Evolutionary conservation across 176 grass and related monocot species (phyloP).

Genomic region (Aegilops longissima): DNA sequence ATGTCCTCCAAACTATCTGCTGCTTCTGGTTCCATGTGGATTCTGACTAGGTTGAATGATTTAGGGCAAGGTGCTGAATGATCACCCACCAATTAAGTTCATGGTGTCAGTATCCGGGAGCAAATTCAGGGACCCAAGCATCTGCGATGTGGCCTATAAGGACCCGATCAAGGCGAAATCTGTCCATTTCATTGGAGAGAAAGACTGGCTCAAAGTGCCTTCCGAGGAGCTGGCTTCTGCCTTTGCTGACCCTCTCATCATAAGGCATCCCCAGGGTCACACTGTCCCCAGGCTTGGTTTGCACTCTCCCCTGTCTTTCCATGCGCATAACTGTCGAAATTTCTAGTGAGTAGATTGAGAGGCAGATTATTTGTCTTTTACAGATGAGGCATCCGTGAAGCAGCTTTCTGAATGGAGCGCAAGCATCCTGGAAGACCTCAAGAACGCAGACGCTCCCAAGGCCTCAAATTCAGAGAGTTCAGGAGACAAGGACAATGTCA

Average conservation of each 20-base stretch:
- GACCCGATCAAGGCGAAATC: slow-evolving; percentile 64
- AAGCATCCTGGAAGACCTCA: slow-evolving; percentile 41
- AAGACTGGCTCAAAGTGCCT: slow-evolving; percentile 94
- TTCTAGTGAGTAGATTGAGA: background rate
- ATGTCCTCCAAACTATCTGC: background rate
- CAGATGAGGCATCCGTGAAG: slow-evolving; percentile 57
- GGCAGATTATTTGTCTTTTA: background rate
- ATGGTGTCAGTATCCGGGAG: slow-evolving; percentile 75
- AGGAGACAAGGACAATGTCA: background rate
- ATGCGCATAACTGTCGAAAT: background rate
- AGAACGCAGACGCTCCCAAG: background rate
- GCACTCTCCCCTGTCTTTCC: slow-evolving; percentile 4
- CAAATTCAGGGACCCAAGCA: slow-evolving; percentile 78
- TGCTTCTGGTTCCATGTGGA: slow-evolving; percentile 10
- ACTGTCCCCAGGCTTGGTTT: slow-evolving; percentile 82
- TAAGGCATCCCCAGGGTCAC: slow-evolving; percentile 89
- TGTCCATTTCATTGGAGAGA: slow-evolving; percentile 90
- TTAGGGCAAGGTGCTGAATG: slow-evolving; percentile 73
- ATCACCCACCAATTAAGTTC: slow-evolving; percentile 81
- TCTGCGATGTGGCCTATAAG: slow-evolving; percentile 72
- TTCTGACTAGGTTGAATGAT: slow-evolving; percentile 21
- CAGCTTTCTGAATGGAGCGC: slow-evolving; percentile 65
- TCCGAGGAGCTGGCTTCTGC: slow-evolving; percentile 74
- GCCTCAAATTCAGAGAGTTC: slow-evolving; percentile 4
- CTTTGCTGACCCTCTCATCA: slow-evolving; percentile 73